Percentiles rank a stretch among this genome's conserved stretches.
phyloP scores from a whole-genome alignment of 441 rosid species.

The Croton laevigatus region DNA sequence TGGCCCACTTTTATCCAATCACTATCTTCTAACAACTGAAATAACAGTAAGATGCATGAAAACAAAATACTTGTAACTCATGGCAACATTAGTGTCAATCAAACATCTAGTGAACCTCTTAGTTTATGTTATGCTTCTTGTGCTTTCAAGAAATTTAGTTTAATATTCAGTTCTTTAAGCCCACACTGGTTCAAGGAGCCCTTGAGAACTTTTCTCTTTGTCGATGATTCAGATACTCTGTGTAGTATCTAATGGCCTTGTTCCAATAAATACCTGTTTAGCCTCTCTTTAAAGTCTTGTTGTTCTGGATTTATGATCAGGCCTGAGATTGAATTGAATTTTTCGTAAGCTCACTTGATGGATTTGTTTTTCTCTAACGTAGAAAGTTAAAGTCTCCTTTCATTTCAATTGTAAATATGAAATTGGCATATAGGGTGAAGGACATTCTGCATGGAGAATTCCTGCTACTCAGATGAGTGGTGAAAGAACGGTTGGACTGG shows the following conservation, averaged over 20 bases:
- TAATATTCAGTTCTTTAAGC: background rate
- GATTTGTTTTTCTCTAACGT: background rate
- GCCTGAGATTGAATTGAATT: background rate
- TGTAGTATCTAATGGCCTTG: background rate
- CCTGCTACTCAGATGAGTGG: background rate
- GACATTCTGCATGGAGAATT: background rate
- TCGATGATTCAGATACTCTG: background rate
- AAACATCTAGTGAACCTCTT: background rate
- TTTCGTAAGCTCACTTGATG: background rate
- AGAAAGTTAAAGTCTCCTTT: background rate
- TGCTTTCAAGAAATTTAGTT: background rate
- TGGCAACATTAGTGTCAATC: background rate
- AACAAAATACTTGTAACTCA: background rate
- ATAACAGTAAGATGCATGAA: background rate
- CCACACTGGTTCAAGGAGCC: background rate
- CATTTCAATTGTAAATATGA: background rate
- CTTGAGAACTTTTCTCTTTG: background rate
- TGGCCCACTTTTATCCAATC: background rate
- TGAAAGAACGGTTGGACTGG: background rate
- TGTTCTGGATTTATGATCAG: background rate
- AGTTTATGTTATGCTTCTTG: background rate
- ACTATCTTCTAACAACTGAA: background rate
- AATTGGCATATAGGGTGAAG: background rate
- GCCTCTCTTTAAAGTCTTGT: background rate
- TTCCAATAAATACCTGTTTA: background rate